Conservation (phyloP, 2,329 filamentous ascomycete species). For the Exophiala dermatitidis region DNA sequence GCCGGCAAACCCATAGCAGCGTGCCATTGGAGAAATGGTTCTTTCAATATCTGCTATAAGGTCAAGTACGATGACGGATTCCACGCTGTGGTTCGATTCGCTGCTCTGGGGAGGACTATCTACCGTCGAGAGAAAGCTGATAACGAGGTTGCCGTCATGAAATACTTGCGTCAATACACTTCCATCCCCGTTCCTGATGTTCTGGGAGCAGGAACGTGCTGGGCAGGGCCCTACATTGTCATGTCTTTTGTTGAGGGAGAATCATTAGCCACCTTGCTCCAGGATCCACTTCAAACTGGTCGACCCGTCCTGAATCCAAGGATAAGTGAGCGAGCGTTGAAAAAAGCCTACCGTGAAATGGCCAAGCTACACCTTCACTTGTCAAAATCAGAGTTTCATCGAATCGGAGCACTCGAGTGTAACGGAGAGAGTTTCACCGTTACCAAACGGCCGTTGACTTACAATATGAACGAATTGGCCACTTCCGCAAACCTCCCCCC, state of each 20-base stretch:
- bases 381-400: slow-evolving; percentile 26
- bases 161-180: slow-evolving; percentile 4
- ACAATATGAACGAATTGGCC: slow-evolving; percentile 29
- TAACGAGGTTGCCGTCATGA: slow-evolving; percentile 5
- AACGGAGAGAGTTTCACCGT: not conserved
- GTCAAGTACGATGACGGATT: slow-evolving; percentile 28
- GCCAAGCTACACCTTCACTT: slow-evolving; percentile 29
- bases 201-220: not conserved
- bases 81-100: slow-evolving; percentile 30
- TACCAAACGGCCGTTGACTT: slow-evolving; percentile 24
- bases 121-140: slow-evolving; percentile 4
- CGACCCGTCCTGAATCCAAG: slow-evolving; percentile 17
- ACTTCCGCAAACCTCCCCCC: slow-evolving; percentile 26
- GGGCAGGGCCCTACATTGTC: slow-evolving; percentile 33
- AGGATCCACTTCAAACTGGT: slow-evolving; percentile 15
- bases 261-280: slow-evolving; percentile 25
- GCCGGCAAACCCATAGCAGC: not conserved
- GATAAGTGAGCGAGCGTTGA: slow-evolving; percentile 22
- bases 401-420: slow-evolving; percentile 26
- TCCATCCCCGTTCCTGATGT: slow-evolving; percentile 4
- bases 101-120: slow-evolving; percentile 26
- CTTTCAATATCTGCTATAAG: slow-evolving; percentile 31
- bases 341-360: slow-evolving; percentile 27
- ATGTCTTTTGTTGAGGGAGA: slow-evolving; percentile 31
- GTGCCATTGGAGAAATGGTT: slow-evolving; percentile 22